A percentile compares a stretch with the other conserved stretches of the same genome.
Evolutionary conservation across 148 eudicot genomes (phyloP).

Genomic region (Polygonum aviculare): DNA sequence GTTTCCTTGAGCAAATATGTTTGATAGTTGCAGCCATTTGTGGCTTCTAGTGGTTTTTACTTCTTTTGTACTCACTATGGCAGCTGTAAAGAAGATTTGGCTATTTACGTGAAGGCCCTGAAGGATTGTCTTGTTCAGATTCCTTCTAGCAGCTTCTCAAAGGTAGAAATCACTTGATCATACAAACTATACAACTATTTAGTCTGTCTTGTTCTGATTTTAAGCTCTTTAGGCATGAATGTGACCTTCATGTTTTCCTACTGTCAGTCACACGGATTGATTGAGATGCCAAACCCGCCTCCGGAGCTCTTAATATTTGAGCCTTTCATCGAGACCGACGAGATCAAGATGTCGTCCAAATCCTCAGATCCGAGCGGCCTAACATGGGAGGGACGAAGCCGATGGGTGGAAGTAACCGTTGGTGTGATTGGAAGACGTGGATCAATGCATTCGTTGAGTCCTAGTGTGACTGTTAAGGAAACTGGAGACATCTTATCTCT

Average conservation of each 20-base stretch:
- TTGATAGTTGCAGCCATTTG: conserved; percentile 4
- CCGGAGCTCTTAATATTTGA: conserved; percentile 74
- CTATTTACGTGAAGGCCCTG: conserved; percentile 59
- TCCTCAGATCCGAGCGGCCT: conserved; percentile 28
- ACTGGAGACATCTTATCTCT: conserved; percentile 77
- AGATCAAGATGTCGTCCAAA: conserved; percentile 59
- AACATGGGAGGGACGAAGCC: conserved; percentile 68
- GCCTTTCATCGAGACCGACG: conserved; percentile 86
- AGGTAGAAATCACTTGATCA: conserved; percentile 29
- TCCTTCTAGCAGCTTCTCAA: conserved; percentile 74
- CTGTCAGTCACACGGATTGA: conserved; percentile 68
- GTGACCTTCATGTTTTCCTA: neutral
- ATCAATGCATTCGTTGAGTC: conserved; percentile 76
- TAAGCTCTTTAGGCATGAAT: neutral
- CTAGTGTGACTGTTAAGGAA: conserved; percentile 88
- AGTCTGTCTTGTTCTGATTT: neutral
- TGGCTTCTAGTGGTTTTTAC: neutral
- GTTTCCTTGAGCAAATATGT: neutral
- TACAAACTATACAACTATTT: neutral
- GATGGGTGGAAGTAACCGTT: conserved; percentile 89
- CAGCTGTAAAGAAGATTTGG: conserved; percentile 66
- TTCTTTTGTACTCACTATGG: conserved; percentile 3
- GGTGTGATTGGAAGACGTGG: conserved; percentile 76
- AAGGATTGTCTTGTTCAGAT: conserved; percentile 49
- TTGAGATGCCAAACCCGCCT: conserved; percentile 94